Conservation (phyloP, 2,329 filamentous ascomycete genomes). For the Epichloe gansuensis region DNA sequence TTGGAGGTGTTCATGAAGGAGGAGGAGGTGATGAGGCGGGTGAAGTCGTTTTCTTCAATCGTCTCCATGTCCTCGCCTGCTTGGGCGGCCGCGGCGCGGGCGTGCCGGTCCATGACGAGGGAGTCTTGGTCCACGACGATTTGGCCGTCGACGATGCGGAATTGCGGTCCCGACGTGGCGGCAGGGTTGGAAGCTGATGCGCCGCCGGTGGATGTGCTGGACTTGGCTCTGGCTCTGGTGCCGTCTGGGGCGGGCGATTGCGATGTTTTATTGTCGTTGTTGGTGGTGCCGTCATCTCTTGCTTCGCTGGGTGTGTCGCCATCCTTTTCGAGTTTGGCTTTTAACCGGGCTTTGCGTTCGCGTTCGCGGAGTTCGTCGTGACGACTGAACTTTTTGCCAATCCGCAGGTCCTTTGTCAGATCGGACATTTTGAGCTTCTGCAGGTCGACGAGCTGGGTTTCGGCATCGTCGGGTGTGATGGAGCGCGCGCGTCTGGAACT, state of each 20-base stretch:
- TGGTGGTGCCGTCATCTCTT: conserved; percentile 6
- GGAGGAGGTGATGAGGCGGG: conserved; percentile 53
- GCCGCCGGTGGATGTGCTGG: conserved; percentile 5
- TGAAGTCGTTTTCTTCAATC: conserved; percentile 69
- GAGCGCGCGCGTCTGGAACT: conserved; percentile 28
- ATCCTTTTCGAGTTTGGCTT: conserved; percentile 17
- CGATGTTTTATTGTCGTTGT: conserved; percentile 3
- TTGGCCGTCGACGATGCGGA: conserved; percentile 57
- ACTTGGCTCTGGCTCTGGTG: conserved; percentile 3
- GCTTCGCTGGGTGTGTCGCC: conserved; percentile 13
- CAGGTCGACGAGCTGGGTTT: conserved; percentile 49
- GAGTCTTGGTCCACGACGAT: conserved; percentile 60
- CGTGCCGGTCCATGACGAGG: conserved; percentile 55
- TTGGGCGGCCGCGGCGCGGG: conserved; percentile 39
- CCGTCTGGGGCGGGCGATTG: conserved; percentile 7
- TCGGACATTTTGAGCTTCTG: conserved; percentile 59
- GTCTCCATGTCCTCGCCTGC: conserved; percentile 42
- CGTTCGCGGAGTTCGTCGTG: conserved; percentile 61
- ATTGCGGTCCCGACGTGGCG: conserved; percentile 33
- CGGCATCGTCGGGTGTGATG: conserved; percentile 50
- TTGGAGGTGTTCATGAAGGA: conserved; percentile 53
- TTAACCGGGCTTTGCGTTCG: conserved; percentile 34
- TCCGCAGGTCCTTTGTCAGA: conserved; percentile 53
- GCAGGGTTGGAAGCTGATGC: conserved; percentile 8
- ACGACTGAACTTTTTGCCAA: conserved; percentile 64